A percentile compares a stretch with the other conserved stretches of the same genome.
These are phyloP conservation scores for Bruguiera parviflora DNA, from an alignment of 345 rosid species.

Conservation along the genomic window DNA sequence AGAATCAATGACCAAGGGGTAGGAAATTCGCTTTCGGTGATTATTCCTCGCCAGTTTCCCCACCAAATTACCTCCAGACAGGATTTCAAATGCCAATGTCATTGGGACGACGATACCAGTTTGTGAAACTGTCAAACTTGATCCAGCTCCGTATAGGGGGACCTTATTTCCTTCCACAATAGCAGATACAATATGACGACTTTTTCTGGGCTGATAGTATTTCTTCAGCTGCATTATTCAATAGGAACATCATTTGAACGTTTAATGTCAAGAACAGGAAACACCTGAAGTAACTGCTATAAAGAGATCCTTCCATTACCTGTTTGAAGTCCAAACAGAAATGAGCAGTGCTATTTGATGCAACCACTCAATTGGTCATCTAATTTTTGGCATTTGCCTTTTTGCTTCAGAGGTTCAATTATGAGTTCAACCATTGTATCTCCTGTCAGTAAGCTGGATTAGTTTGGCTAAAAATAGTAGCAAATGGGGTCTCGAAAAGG, in stretches of 20 bases:
- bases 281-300: neutral
- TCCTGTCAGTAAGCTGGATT: neutral
- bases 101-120: constrained; percentile 48
- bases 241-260: neutral
- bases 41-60: constrained; percentile 69
- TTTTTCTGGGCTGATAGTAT: constrained; percentile 70
- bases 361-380: no score
- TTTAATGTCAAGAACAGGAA: neutral
- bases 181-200: constrained; percentile 47
- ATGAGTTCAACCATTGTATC: neutral
- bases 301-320: neutral
- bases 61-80: constrained; percentile 66
- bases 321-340: no score
- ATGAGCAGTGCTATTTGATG: no score
- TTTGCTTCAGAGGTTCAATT: neutral
- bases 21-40: constrained; percentile 51
- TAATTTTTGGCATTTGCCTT: neutral
- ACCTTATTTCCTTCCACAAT: constrained; percentile 62
- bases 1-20: constrained; percentile 58
- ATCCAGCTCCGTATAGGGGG: constrained; percentile 73
- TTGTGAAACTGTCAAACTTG: constrained; percentile 42
- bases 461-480: neutral
- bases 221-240: constrained; percentile 59
- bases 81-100: constrained; percentile 50
- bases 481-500: neutral